Evolutionary conservation across 257 asterid species (phyloP), one percentile per base, ranked within the genome.

Genomic region (Fraxinus cuspidata): DNA sequence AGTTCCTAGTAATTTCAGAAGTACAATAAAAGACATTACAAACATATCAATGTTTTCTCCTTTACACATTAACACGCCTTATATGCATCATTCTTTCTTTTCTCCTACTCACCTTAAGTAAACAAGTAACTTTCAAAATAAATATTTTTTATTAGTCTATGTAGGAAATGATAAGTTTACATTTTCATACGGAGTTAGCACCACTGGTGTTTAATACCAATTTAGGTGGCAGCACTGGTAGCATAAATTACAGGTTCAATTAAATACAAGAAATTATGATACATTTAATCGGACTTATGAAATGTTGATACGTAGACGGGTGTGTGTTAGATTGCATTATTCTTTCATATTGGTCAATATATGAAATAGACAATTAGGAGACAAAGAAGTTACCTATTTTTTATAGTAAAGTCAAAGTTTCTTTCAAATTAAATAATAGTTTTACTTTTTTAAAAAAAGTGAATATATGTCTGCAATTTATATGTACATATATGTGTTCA

Each of bases 1-100:
- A 53, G 64, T 53, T 53, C 27, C 64, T 53, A 53, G 27, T 53
- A 53, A 53, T 53, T 53, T 53, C 64, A 19, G 64, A 53, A 53
- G 64, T 53, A n/a, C 64, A 53, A 18, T 3, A 19, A n/a, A 53
- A 19, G 64, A 53, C 27, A 51, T 3, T 15, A 51, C n/a, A 16
- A 53, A 6, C 25, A 53, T 7, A 19, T 0, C 13, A 27, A 2
- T 6, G 31, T 72, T 71, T 71, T 67, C 31, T 38, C 65, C 66
- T 68, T 73, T 60, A 75, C 72, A 74, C 80, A 65, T 65, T 40
- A 3, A 18, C 34, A 19, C 68, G 11, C 15, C 68, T 25, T 25
- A 3, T 25, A 25, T 5, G 10, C 31, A 63, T 63, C 34, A 63
- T 25, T 12, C 19, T 63, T 63, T 27, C 34, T 25, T 63, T 27